Evolutionary conservation across 495 filamentous ascomycete genomes (phyloP).

Genomic region (Penicillium odoratum): DNA sequence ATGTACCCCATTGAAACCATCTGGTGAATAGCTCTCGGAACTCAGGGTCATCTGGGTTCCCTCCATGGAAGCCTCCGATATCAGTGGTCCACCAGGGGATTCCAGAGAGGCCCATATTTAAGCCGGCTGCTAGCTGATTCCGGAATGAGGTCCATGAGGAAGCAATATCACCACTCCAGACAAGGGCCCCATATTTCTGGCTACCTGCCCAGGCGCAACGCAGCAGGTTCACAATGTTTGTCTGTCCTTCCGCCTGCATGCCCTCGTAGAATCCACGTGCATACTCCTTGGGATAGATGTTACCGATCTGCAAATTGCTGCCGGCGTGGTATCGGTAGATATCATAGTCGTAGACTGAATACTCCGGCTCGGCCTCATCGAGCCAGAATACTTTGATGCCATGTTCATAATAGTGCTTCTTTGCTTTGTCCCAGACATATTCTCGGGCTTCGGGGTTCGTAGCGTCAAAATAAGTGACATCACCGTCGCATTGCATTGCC

Average conservation of each 20-base stretch:
- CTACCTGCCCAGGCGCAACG: slow-evolving; percentile 61
- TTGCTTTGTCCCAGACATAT: slow-evolving; percentile 55
- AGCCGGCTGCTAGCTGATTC: slow-evolving; percentile 55
- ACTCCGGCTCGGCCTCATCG: slow-evolving; percentile 62
- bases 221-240: slow-evolving; percentile 55
- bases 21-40: slow-evolving; percentile 59
- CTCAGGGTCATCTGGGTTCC: slow-evolving; percentile 48
- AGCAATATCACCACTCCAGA: slow-evolving; percentile 61
- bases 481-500: slow-evolving; percentile 53
- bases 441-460: slow-evolving; percentile 53
- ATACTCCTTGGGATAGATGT: slow-evolving; percentile 57
- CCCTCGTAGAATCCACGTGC: slow-evolving; percentile 58
- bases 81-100: slow-evolving; percentile 62
- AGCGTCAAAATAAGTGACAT: slow-evolving; percentile 55
- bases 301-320: slow-evolving; percentile 52
- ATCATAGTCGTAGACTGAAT: slow-evolving; percentile 58
- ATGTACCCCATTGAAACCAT: slow-evolving; percentile 64
- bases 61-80: slow-evolving; percentile 62
- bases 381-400: slow-evolving; percentile 63
- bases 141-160: slow-evolving; percentile 55
- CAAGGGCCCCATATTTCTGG: slow-evolving; percentile 59
- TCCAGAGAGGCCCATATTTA: slow-evolving; percentile 59
- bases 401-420: slow-evolving; percentile 55
- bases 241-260: slow-evolving; percentile 45
- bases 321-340: slow-evolving; percentile 58